These are phyloP conservation scores for Termitomyces sp. DNA, from an alignment of 768 basidiomycete genomes.

Conservation along the genomic window DNA sequence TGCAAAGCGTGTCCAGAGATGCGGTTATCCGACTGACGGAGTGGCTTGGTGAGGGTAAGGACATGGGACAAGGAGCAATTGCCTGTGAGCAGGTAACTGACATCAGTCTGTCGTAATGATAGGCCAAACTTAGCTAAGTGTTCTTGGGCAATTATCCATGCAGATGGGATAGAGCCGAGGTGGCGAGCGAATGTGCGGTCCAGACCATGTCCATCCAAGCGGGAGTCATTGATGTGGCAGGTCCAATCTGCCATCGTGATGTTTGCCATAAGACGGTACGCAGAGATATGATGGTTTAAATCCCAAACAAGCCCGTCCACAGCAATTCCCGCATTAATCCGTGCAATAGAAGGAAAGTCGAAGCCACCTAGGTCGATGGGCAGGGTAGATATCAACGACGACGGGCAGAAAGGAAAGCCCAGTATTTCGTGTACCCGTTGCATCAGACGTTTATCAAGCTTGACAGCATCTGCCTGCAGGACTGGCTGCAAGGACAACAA, in stretches of 20 bases:
- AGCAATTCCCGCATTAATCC: slow-evolving; percentile 16
- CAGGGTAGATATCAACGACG: slow-evolving; percentile 2
- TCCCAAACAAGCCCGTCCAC: slow-evolving; percentile 18
- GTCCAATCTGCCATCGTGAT: slow-evolving; percentile 18
- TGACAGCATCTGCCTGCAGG: slow-evolving; percentile 8
- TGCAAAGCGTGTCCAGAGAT: too few relatives aligned
- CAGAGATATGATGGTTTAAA: slow-evolving; percentile 21
- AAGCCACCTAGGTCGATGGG: slow-evolving; percentile 18
- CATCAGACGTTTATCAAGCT: slow-evolving; percentile 14
- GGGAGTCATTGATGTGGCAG: slow-evolving; percentile 7
- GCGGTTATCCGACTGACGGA: too few relatives aligned
- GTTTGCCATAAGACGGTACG: slow-evolving; percentile 13
- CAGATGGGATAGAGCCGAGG: not conserved
- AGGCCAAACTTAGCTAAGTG: not conserved
- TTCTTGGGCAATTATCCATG: slow-evolving; percentile 15
- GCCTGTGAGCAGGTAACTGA: not conserved
- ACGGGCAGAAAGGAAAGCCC: slow-evolving; percentile 20
- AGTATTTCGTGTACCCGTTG: slow-evolving; percentile 14
- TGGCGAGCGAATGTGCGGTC: slow-evolving; percentile 2
- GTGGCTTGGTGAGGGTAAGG: not conserved
- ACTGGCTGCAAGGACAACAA: slow-evolving; percentile 23
- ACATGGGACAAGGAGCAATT: not conserved
- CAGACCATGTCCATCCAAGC: not conserved
- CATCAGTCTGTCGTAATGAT: slow-evolving; percentile 4
- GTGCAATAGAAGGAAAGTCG: slow-evolving; percentile 19